Base-by-base conservation (phyloP, 129 eudicot species). In the Chrysanthemum seticuspe region DNA sequence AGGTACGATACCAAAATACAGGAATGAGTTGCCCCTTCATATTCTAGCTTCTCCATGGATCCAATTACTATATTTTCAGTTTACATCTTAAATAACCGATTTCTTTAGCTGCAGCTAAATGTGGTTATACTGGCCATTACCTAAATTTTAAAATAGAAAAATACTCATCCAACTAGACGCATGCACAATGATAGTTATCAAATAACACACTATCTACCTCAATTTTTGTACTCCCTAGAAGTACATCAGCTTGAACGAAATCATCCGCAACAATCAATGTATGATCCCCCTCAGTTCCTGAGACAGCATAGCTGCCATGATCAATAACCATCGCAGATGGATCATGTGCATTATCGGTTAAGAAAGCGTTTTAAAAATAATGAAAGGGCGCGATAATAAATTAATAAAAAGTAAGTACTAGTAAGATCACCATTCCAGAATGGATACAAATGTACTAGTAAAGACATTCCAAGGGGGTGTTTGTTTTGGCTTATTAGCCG, bases 261-360 rank as follows among this genome's bases (percentile, higher is more conserved):
- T 81, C 86, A 66, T 78, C 86, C 58, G 89, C 76, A 67, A 86
- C 89, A 71, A 85, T 75, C 71, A 81, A 72, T 11, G 86, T 78
- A 64, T 85, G 89, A 67, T 81, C 86, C 50, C 89, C 89, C 79
- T 85, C 89, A 15, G 83, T 78, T 70, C 25, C 81, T 12, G 89
- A 85, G 15, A 85, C 79, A 34, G 89, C 86, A 71, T 85, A 85
- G 76, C 79, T 78, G 16, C 74, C 82, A 78, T 85, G 89, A 78
- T 85, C 89, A 10, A 81, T 75, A 64, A 85, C 89, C 79, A 85
- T 73, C 14, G 89, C 82, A 48, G 86, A 82, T 11, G 85, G 70
- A 74, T 85, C 89, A 86, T 85, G 62, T 60, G 12, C 5, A 31
- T 36, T 19, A 5, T 4, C 23, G 48, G 12, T 13, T 25, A 67